phyloP scores from a whole-genome alignment of 2,329 filamentous ascomycete species.

The Nigrospora oryzae region DNA sequence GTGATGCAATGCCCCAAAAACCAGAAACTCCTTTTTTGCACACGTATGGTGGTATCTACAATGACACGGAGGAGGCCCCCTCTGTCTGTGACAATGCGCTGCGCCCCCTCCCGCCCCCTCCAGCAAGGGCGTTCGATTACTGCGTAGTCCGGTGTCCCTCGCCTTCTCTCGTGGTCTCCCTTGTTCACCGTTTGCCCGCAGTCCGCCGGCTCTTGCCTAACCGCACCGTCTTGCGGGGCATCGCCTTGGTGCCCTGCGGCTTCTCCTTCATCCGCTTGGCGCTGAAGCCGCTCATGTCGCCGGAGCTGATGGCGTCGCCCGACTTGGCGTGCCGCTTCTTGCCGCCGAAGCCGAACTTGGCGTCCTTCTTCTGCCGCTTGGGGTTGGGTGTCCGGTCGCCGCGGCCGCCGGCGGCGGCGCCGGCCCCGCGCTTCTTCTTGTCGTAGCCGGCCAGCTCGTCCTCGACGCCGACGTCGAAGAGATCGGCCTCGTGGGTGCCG shows the following conservation, averaged over 20 bases:
- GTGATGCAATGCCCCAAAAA: neutral
- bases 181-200: conserved; percentile 26
- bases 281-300: conserved; percentile 74
- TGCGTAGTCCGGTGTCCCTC: conserved; percentile 2
- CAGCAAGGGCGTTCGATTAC: neutral
- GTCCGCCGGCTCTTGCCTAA: conserved; percentile 45
- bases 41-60: conserved; percentile 2
- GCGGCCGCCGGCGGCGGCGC: conserved; percentile 25
- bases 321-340: conserved; percentile 93
- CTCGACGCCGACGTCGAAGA: conserved; percentile 88
- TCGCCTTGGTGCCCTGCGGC: conserved; percentile 23
- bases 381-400: conserved; percentile 35
- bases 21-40: conserved; percentile 1
- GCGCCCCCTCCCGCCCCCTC: too few species aligned
- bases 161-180: too few species aligned
- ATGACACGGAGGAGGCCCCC: neutral
- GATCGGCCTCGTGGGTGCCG: conserved; percentile 69
- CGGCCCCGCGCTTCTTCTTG: conserved; percentile 29
- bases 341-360: conserved; percentile 91
- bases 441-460: conserved; percentile 47
- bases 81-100: too few species aligned
- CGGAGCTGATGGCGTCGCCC: conserved; percentile 74
- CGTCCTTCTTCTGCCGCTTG: conserved; percentile 90
- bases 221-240: conserved; percentile 29
- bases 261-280: conserved; percentile 71